Base-by-base conservation (phyloP, 2,329 filamentous ascomycete genomes). In the Ophiostoma triangulosporum region DNA sequence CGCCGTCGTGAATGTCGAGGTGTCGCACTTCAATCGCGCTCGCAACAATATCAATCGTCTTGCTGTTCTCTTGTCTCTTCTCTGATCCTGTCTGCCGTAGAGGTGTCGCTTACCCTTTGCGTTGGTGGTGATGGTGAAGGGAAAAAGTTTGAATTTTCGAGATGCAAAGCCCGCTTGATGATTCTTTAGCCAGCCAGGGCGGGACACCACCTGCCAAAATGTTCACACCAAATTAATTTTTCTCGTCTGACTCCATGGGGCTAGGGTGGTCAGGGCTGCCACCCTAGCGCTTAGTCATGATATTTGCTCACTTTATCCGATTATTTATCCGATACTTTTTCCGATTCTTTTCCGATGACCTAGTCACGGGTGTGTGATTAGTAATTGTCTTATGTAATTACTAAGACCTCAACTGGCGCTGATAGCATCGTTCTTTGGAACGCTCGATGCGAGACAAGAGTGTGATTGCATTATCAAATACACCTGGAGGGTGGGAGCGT, bases 211-310 rank as follows among this genome's bases (percentile, higher is more conserved):
- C 49, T 35, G 45, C 17, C 46, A 32, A 50, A 50, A 50, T 36
- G 17, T 15, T 36, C 57, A 56, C 57, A 58, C 55, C 51, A 57
- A 54, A 57, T 55, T 55, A 48, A 57, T 53, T 57, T 58, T 59
- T 59, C 58, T 56, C 26, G 14, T 14, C 27, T 27, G n/a, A 4
- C 24, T 26, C 14, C 24, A 14, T 26, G 27, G 31, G 50, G 38
- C 52, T 53, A 48, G 40, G 14, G 46, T 52, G 9, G 8, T 55
- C 54, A 59, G 57, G 57, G 57, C 35, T 59, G 53, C 14, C 53
- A 56, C 56, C 53, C 50, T 54, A 17, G 26, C 17, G 54, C 8
- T 46, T 51, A 54, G 52, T 56, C 51, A 54, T 14, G 20, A 3
- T 4, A n/a, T 7, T 9, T 43, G 31, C 45, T 46, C n/a, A 31